These are phyloP conservation scores for Madurella mycetomatis DNA, from an alignment of 2,329 filamentous ascomycete species.

Conservation along the genomic window DNA sequence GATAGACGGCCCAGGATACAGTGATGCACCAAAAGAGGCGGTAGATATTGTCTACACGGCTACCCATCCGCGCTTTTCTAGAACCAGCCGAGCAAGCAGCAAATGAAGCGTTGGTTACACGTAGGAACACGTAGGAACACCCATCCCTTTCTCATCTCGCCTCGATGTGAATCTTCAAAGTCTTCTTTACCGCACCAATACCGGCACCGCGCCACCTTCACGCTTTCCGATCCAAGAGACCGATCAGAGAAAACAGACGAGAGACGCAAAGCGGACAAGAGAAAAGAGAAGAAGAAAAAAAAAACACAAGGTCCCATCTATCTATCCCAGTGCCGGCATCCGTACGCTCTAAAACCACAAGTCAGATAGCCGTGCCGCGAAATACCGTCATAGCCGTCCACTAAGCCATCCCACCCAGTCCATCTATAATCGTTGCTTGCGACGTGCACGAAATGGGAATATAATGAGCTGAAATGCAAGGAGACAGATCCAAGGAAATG, in stretches of 20 bases:
- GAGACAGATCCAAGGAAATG: neutral
- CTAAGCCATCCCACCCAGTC: slow-evolving; percentile 1
- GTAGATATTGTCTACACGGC: neutral
- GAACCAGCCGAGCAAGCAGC: neutral
- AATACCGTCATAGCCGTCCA: neutral
- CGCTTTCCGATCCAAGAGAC: neutral
- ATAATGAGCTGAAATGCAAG: slow-evolving; percentile 3
- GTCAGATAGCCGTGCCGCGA: neutral
- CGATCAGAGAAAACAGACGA: neutral
- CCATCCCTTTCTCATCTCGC: neutral
- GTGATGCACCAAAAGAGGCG: too few relatives aligned
- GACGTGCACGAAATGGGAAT: slow-evolving; percentile 2
- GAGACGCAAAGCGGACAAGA: neutral
- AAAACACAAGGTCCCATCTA: neutral
- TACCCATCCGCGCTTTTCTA: neutral
- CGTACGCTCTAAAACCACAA: neutral
- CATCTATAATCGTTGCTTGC: neutral
- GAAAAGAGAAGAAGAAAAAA: neutral
- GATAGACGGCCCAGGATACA: too few relatives aligned
- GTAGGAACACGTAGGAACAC: neutral
- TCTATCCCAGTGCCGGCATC: neutral
- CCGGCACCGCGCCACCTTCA: neutral
- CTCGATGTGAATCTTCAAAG: neutral
- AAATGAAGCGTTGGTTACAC: neutral
- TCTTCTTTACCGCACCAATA: neutral